A percentile compares a stretch with the other conserved stretches of the same genome.
phyloP scores from a whole-genome alignment of 2,329 filamentous ascomycete genomes.

The Biscogniauxia sp. region DNA sequence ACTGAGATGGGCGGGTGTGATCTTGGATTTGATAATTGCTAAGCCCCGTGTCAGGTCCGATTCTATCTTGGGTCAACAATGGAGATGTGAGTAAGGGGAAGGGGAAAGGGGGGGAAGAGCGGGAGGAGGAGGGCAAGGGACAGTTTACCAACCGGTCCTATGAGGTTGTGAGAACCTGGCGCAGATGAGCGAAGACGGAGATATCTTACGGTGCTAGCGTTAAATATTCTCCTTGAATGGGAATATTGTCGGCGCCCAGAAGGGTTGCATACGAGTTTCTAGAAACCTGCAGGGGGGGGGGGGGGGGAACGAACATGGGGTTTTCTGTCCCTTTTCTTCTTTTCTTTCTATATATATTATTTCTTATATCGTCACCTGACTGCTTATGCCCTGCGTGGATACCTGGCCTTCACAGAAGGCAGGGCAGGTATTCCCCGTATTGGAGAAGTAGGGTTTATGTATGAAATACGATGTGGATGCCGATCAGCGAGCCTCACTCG shows the following conservation, averaged over 20 bases:
- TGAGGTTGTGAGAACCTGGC: background rate
- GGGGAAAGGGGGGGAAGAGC: no score
- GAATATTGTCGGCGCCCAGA: background rate
- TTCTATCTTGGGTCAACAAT: no score
- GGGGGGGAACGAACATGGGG: background rate
- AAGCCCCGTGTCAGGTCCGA: no score
- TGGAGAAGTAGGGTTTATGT: background rate
- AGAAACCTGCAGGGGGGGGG: background rate
- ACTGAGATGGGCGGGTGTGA: no score
- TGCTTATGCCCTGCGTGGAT: background rate
- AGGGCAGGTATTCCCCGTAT: background rate
- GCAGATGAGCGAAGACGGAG: background rate
- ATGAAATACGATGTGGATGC: slow-evolving; percentile 2
- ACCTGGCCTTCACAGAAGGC: background rate
- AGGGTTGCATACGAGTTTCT: background rate
- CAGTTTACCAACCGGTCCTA: no score
- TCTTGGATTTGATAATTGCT: no score
- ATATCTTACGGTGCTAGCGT: background rate
- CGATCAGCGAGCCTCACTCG: slow-evolving; percentile 27
- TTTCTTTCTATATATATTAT: background rate
- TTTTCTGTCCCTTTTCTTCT: background rate
- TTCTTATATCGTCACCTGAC: background rate
- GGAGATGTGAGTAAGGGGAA: no score
- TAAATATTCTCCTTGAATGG: background rate
- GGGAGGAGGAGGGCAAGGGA: no score